Conservation (phyloP, 139 green algal species). For the Bryopsis sp. region DNA sequence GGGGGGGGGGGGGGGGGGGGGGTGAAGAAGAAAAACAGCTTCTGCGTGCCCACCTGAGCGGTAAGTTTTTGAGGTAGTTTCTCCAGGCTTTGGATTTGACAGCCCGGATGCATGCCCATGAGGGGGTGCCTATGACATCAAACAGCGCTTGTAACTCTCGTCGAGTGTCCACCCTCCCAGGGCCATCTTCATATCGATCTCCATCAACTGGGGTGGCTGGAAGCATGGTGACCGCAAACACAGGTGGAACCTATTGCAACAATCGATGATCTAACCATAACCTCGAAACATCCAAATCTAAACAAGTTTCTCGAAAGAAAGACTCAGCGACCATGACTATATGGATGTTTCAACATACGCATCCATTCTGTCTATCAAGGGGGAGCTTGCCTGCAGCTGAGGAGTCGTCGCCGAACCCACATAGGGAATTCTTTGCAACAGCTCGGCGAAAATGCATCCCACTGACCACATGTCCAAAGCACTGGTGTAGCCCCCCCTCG, state of each 20-base stretch:
- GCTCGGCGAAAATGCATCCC: constrained; percentile 85
- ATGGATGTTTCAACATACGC: too few relatives aligned
- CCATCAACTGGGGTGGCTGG: constrained; percentile 47
- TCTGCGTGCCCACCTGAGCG: constrained; percentile 21
- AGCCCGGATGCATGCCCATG: constrained; percentile 63
- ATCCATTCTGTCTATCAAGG: too few relatives aligned
- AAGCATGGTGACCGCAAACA: constrained; percentile 64
- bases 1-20: too few relatives aligned
- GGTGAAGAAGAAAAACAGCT: too few relatives aligned
- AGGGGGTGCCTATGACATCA: constrained; percentile 76
- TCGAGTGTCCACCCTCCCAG: constrained; percentile 34
- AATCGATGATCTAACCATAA: not conserved
- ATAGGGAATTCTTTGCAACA: constrained; percentile 67
- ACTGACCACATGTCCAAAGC: constrained; percentile 69
- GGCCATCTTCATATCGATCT: constrained; percentile 25
- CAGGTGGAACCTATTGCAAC: constrained; percentile 63
- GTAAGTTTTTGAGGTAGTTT: constrained; percentile 55
- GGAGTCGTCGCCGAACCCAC: constrained; percentile 59
- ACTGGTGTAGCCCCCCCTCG: constrained; percentile 54
- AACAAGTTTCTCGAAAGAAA: too few relatives aligned
- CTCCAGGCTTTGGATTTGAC: constrained; percentile 58
- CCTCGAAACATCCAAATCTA: too few relatives aligned
- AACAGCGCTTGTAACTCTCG: constrained; percentile 76
- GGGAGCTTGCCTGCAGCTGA: constrained; percentile 43
- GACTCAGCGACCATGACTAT: too few relatives aligned